Evolutionary conservation across 768 basidiomycete genomes (phyloP).

Genomic region (Paxillus ammoniavirescens): DNA sequence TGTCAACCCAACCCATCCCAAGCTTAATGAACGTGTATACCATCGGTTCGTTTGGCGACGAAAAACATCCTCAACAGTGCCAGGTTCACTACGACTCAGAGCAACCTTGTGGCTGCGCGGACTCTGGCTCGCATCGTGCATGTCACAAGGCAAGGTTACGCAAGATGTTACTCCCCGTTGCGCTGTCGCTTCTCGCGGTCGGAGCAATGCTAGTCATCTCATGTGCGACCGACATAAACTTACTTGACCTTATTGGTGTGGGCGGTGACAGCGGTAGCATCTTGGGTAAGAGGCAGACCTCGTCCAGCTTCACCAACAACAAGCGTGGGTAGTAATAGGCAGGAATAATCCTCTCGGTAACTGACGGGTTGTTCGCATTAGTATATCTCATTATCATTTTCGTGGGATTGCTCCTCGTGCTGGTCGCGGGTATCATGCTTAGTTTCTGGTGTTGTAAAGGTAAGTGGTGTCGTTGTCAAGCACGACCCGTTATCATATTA

Average conservation of each 20-base stretch:
- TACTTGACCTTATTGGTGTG: conserved; percentile 19
- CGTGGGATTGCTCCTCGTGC: conserved; percentile 56
- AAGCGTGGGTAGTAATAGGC: conserved; percentile 41
- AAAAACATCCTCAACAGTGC: conserved; percentile 24
- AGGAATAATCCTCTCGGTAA: background rate
- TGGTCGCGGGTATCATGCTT: conserved; percentile 55
- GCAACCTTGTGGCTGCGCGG: conserved; percentile 19
- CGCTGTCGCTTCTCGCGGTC: conserved; percentile 31
- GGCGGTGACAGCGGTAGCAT: conserved; percentile 31
- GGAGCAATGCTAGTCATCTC: conserved; percentile 31
- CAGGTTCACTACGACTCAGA: conserved; percentile 19
- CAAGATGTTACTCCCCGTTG: conserved; percentile 35
- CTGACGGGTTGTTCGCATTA: conserved; percentile 19
- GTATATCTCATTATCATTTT: conserved; percentile 67
- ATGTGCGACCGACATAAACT: conserved; percentile 27
- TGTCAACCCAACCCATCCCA: conserved; percentile 27
- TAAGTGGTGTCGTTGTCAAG: conserved; percentile 14
- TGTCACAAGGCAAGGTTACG: conserved; percentile 33
- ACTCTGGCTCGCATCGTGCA: conserved; percentile 26
- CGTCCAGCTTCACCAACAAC: conserved; percentile 35
- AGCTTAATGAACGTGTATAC: conserved; percentile 20
- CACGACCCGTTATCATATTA: background rate
- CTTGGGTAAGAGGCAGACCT: conserved; percentile 27
- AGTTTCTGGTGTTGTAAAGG: conserved; percentile 68
- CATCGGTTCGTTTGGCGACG: conserved; percentile 6